Base-by-base conservation (phyloP, 192 early-diverging fungal species). In the Coemansia sp. region DNA sequence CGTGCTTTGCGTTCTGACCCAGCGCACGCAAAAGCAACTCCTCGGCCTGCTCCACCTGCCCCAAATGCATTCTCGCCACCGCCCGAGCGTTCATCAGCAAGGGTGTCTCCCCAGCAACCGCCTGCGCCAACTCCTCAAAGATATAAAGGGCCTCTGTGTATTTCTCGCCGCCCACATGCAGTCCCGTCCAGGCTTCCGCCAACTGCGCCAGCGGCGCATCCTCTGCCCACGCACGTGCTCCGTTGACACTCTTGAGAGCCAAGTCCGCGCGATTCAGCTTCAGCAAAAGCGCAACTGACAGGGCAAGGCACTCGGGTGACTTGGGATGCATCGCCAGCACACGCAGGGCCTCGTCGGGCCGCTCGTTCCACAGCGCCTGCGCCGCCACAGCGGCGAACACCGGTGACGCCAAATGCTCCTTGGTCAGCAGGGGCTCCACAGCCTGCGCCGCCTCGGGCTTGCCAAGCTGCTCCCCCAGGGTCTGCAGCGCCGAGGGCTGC, bases 181-280 rank as follows among this genome's bases (percentile, higher is more conserved):
- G 73, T 38, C 84, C 86, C 30, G 87, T 84, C 93, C 93, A 95
- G 8, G 93, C 90, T 58, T 99, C 96, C 41, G 91, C 84, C 44
- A 99, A 66, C 69, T 96, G 93, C 7, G 93, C 92, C 24, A 94
- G 65, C n/a, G 90, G 85, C 1, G 94, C 93, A 73, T 99, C 96
- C 67, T 97, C 96, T 0, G 94, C 86, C 96, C 96, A 99, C 1
- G 82, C 52, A 55, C 94, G 95, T 42, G 88, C 60, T 15, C 73
- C 61, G 6, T 83, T 84, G 10, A 96, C 73, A 50, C 92, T 86
- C 67, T 88, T 87, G 42, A 82, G 86, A 2, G 96, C 96, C 57
- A 97, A 64, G 68, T 97, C 94, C 30, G 87, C 46, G 30, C 95
- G 85, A 69, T 94, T 82, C 54, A 97, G 81, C 48, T 80, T 80